A percentile compares a stretch with the other conserved stretches of the same genome.
Evolutionary conservation across 768 basidiomycete genomes (phyloP).

Genomic region (Russula emetica): DNA sequence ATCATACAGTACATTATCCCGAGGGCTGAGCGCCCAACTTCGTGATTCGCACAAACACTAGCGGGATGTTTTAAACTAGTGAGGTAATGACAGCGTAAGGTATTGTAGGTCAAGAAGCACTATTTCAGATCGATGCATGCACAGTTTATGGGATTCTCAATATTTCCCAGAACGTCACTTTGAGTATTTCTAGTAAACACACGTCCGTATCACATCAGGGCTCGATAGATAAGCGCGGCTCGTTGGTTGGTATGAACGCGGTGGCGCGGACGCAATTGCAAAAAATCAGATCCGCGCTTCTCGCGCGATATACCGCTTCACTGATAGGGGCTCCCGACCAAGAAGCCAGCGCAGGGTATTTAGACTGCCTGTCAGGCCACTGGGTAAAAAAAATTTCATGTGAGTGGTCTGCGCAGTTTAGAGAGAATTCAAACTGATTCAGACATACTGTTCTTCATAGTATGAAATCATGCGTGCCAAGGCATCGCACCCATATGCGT

Average conservation of each 20-base stretch:
- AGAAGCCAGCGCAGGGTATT: slow-evolving; percentile 36
- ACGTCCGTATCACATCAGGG: neutral
- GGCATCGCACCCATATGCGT: slow-evolving; percentile 31
- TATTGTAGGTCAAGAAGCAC: neutral
- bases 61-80: neutral
- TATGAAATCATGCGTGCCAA: slow-evolving; percentile 35
- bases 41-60: slow-evolving; percentile 1
- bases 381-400: slow-evolving; percentile 5
- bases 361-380: slow-evolving; percentile 35
- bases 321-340: slow-evolving; percentile 34
- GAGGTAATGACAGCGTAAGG: neutral
- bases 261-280: neutral
- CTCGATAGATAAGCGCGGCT: neutral
- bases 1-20: neutral
- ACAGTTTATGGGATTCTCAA: neutral
- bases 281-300: slow-evolving; percentile 23
- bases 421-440: neutral
- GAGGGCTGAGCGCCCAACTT: neutral
- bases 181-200: slow-evolving; percentile 10
- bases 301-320: slow-evolving; percentile 30
- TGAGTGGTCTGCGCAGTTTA: neutral
- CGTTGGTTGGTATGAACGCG: neutral
- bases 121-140: neutral
- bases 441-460: slow-evolving; percentile 33
- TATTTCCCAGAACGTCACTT: neutral